Base-by-base conservation (phyloP, 208 protist genomes). In the Trypanosoma melophagium region DNA sequence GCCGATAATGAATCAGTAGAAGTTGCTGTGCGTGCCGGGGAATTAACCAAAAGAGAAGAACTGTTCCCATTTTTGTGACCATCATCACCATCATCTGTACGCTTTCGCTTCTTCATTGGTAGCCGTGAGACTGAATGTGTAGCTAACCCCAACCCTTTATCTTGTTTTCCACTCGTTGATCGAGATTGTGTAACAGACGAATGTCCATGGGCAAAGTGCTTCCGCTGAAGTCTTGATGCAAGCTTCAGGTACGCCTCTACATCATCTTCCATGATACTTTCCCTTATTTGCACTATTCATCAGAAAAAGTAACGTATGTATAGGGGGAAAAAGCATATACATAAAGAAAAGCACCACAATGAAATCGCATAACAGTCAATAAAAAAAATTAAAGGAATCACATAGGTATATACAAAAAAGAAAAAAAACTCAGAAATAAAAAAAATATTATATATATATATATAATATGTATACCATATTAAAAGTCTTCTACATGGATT, bases 171-270 rank as follows among this genome's bases (percentile, higher is more conserved):
- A 9, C 5, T 28, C 17, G 25, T 16, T 35, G 28, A 5, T 35
- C 28, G 28, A 35, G 28, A 35, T 35, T 35, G 28, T 35, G 28
- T 35, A 35, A 35, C 28, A 12, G 68, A 62, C 9, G 52, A 54
- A 28, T 74, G 51, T 21, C 63, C 63, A 8, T 25, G 7, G 13
- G 65, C 10, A 57, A 86, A 86, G 49, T 78, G 59, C 40, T 71
- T 60, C 25, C 64, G 44, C n/a, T 67, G 42, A 13, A 80, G 53
- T 13, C 65, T 51, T 2, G 45, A 58, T 13, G 67, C 76, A 8
- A 62, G 73, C 41, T 69, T 56, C 35, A 89, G 56, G 56, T 89
- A 89, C 12, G 64, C 60, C 0, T 84, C 80, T 2, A 58, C 68
- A 42, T 77, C 65, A 50, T 72, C 68, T 24, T 68, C 66, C 50